phyloP scores from a whole-genome alignment of 2,329 filamentous ascomycete genomes.

The Fusarium tuaranense region DNA sequence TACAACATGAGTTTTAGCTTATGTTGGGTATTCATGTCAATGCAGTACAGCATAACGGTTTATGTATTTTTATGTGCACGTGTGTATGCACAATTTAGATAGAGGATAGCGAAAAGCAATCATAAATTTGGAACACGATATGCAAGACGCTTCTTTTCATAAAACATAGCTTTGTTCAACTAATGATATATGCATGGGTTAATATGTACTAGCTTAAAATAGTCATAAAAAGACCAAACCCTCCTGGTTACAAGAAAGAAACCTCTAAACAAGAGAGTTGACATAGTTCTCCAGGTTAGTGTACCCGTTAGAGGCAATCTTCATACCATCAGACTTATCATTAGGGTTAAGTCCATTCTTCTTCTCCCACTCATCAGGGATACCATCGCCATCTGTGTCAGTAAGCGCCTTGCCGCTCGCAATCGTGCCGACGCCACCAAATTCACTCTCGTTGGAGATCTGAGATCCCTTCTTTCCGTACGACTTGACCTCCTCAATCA shows the following conservation, averaged over 20 bases:
- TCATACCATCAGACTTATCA: conserved; percentile 55
- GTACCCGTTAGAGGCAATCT: conserved; percentile 56
- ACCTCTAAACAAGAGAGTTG: conserved; percentile 56
- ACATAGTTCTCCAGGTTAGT: conserved; percentile 63
- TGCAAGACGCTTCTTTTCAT: not conserved
- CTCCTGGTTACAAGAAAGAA: not conserved
- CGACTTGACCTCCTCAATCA: conserved; percentile 58
- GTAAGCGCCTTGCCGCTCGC: conserved; percentile 51
- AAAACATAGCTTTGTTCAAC: not conserved
- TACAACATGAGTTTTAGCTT: not conserved
- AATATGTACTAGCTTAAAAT: not conserved
- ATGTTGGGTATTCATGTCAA: no score
- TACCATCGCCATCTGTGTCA: conserved; percentile 62
- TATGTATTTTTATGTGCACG: no score
- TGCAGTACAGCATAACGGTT: no score
- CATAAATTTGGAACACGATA: not conserved
- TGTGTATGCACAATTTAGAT: not conserved
- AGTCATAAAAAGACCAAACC: not conserved
- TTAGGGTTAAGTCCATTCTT: conserved; percentile 55
- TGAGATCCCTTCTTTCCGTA: conserved; percentile 58
- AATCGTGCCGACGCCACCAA: conserved; percentile 55
- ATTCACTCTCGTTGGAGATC: conserved; percentile 59
- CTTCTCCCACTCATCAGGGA: conserved; percentile 61
- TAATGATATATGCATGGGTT: not conserved
- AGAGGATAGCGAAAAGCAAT: not conserved